Percentiles rank a stretch among this genome's conserved stretches.
phyloP scores from a whole-genome alignment of 108 stramenopile genomes.

The Stephanodiscus minutulus region DNA sequence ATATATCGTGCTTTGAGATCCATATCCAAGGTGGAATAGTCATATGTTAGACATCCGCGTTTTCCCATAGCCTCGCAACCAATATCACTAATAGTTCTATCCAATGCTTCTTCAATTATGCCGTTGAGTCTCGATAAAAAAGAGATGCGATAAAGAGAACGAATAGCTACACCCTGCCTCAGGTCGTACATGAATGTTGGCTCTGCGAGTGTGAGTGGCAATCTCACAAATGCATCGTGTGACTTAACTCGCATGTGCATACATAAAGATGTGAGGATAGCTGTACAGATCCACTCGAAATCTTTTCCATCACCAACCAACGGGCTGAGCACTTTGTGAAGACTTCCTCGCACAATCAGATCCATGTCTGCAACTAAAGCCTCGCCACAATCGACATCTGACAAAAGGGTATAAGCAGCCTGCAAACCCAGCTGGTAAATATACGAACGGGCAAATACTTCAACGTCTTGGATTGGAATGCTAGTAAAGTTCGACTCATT shows the following conservation, averaged over 20 bases:
- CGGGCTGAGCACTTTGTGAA: slow-evolving; percentile 57
- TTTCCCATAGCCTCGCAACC: slow-evolving; percentile 78
- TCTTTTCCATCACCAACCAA: slow-evolving; percentile 45
- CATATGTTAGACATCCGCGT: slow-evolving; percentile 73
- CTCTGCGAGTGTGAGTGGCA: slow-evolving; percentile 73
- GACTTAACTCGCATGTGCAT: slow-evolving; percentile 62
- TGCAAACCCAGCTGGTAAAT: slow-evolving; percentile 81
- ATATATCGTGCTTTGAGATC: slow-evolving; percentile 76
- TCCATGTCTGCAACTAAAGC: slow-evolving; percentile 32
- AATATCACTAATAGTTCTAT: slow-evolving; percentile 56
- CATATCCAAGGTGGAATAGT: slow-evolving; percentile 61
- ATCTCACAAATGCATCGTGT: slow-evolving; percentile 53
- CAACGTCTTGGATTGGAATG: slow-evolving; percentile 80
- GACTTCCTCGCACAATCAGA: slow-evolving; percentile 14
- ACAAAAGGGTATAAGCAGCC: slow-evolving; percentile 56
- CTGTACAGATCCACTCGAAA: slow-evolving; percentile 66
- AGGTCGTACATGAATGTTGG: slow-evolving; percentile 59
- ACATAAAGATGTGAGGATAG: slow-evolving; percentile 55
- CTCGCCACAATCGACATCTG: slow-evolving; percentile 42
- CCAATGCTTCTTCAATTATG: slow-evolving; percentile 62
- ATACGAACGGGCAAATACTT: slow-evolving; percentile 72
- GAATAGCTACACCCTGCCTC: slow-evolving; percentile 66
- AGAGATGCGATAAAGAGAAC: slow-evolving; percentile 68
- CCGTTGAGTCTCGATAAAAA: slow-evolving; percentile 67
- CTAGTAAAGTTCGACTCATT: slow-evolving; percentile 77